phyloP scores from a whole-genome alignment of 495 filamentous ascomycete genomes.

The Neurospora sp. region DNA sequence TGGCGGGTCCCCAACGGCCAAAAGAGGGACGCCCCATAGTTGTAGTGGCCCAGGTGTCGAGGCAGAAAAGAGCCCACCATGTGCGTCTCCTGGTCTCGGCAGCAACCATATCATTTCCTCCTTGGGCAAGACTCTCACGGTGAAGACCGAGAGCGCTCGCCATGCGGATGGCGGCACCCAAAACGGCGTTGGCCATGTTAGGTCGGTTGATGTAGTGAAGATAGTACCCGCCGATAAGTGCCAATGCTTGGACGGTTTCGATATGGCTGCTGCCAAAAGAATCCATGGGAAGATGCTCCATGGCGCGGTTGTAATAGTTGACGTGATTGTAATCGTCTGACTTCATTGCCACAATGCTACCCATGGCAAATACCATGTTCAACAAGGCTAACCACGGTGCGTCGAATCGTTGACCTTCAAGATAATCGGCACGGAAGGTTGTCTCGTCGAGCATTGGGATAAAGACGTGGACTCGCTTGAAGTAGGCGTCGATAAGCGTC shows the following conservation, averaged over 20 bases:
- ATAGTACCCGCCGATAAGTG: constrained; percentile 66
- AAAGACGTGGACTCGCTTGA: constrained; percentile 64
- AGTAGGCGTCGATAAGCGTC: constrained; percentile 66
- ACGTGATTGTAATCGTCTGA: constrained; percentile 62
- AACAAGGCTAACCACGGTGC: constrained; percentile 65
- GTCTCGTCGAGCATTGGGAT: constrained; percentile 71
- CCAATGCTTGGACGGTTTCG: constrained; percentile 61
- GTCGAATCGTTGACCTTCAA: constrained; percentile 56
- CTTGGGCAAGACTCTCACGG: constrained; percentile 53
- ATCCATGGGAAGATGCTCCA: constrained; percentile 58
- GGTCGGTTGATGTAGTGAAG: constrained; percentile 72
- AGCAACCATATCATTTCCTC: constrained; percentile 41
- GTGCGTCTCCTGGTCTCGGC: constrained; percentile 59
- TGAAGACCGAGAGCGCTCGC: constrained; percentile 65
- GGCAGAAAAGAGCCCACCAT: constrained; percentile 74
- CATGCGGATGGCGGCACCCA: constrained; percentile 61
- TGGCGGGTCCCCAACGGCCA: constrained; percentile 61
- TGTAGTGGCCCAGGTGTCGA: constrained; percentile 70
- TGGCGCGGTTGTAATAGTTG: constrained; percentile 61
- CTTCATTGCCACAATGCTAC: constrained; percentile 60
- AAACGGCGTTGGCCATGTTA: constrained; percentile 60
- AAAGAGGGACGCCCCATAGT: constrained; percentile 71
- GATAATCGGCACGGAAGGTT: constrained; percentile 62
- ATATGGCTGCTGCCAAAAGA: constrained; percentile 60
- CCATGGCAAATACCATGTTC: constrained; percentile 75